phyloP scores from a whole-genome alignment of 805 yeast genomes.

The Ascoidea asiatica region DNA sequence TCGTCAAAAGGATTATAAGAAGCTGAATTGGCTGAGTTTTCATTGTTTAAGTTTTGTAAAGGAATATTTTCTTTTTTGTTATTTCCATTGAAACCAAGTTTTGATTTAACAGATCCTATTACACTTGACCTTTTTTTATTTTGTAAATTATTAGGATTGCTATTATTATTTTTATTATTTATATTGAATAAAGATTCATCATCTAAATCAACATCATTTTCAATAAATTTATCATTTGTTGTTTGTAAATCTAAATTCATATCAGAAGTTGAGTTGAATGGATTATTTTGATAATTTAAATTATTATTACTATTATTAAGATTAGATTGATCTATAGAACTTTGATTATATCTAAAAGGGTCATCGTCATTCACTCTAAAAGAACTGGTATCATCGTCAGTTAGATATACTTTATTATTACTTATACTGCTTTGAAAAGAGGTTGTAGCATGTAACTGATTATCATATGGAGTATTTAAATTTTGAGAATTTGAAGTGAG shows the following conservation, averaged over 20 bases:
- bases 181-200: not conserved
- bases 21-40: slow-evolving; percentile 1
- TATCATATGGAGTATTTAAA: not conserved
- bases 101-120: no score
- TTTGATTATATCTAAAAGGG: not conserved
- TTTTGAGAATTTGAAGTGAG: not conserved
- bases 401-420: slow-evolving; percentile 3
- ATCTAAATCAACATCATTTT: slow-evolving; percentile 19
- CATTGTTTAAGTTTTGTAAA: slow-evolving; percentile 3
- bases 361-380: not conserved
- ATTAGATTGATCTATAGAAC: not conserved
- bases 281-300: slow-evolving; percentile 5
- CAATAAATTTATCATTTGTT: slow-evolving; percentile 18
- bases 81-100: not conserved
- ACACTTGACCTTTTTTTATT: no score
- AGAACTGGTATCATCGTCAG: slow-evolving; percentile 1
- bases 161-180: not conserved
- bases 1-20: slow-evolving; percentile 2
- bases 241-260: slow-evolving; percentile 1
- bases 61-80: slow-evolving; percentile 1
- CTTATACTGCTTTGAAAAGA: not conserved
- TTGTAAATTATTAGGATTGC: not conserved
- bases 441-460: not conserved
- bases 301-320: not conserved
- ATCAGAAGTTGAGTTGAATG: not conserved